Evolutionary conservation across 768 basidiomycete species (phyloP), one percentile per base, ranked within the genome.

Genomic region (Gloeopeniophorella convolvens): DNA sequence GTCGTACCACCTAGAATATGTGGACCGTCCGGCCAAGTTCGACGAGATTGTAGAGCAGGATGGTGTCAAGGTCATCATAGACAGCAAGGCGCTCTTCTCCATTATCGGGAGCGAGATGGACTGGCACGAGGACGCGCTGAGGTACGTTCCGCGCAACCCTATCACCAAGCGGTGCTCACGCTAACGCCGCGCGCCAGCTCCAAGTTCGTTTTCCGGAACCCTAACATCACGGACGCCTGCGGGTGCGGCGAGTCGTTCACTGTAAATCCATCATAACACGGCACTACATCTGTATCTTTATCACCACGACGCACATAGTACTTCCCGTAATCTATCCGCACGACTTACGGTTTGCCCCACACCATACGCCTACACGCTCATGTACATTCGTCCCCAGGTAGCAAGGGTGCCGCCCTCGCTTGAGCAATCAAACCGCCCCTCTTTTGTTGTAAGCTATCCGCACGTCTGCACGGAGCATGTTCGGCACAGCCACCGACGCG

Each of bases 81-180:
- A 99, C 71, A 86, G 84, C 64, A 97, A 94, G 67, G 96, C 96
- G 21, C 69, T 99, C 56, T 98, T 99, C 65, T 92, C 89, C 51
- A 96, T 99, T 59, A 96, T 99, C 54, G 96, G 96, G 42, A 95
- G 91, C 66, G 89, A 89, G 75, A 99, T 99, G 96, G 92, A 95
- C 64, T 99, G 96, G 96, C 77, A 82, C 52, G 96, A 98, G 70
- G 92, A 95, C 65, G 68, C 81, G 27, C 70, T 99, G 35, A 94
- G 91, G 86, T 88, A 52, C 46, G 83, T 70, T n/a, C n/a, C n/a
- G n/a, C n/a, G n/a, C n/a, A n/a, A n/a, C n/a, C n/a, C n/a, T n/a
- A n/a, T n/a, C n/a, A n/a, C n/a, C n/a, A n/a, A n/a, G n/a, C n/a
- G n/a, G n/a, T n/a, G n/a, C n/a, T n/a, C n/a, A n/a, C 9, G 45